Conservation (phyloP, 805 yeast genomes). For the Blastobotrys attinorum region DNA sequence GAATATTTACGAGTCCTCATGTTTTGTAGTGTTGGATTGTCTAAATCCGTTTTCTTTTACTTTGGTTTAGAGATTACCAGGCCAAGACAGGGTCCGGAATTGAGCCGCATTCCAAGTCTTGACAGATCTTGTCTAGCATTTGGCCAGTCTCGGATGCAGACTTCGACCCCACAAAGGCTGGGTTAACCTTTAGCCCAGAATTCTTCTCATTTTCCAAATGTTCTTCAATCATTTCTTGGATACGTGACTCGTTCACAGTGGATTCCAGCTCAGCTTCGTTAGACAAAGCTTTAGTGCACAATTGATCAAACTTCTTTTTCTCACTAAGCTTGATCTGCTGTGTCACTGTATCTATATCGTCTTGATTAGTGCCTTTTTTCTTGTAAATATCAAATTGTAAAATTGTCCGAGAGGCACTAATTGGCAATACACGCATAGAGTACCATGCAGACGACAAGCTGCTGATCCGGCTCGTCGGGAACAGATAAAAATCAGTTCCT, state of each 20-base stretch:
- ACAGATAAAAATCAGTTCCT: not conserved
- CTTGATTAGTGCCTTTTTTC: not conserved
- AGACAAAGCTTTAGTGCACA: too few species aligned
- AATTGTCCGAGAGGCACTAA: not conserved
- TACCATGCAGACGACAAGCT: not conserved
- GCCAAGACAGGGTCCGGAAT: not conserved
- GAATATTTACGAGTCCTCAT: not conserved
- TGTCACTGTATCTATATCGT: not conserved
- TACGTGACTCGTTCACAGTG: too few species aligned
- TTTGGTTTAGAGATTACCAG: too few species aligned
- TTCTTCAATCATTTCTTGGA: not conserved
- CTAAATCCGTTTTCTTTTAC: too few species aligned
- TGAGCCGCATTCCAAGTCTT: constrained; percentile 1
- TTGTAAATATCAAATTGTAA: constrained; percentile 1
- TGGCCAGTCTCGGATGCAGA: not conserved
- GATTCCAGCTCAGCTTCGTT: too few species aligned
- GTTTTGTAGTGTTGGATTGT: not conserved
- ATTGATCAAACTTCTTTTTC: not conserved
- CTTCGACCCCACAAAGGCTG: not conserved
- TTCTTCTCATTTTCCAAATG: constrained; percentile 1
- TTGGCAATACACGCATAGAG: not conserved
- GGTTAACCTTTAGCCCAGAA: not conserved
- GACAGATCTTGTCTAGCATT: constrained; percentile 2
- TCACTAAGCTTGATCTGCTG: not conserved
- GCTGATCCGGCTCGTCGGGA: not conserved